These are phyloP conservation scores for Drechslerella coelobrocha DNA, from an alignment of 2,329 filamentous ascomycete species.

Conservation along the genomic window DNA sequence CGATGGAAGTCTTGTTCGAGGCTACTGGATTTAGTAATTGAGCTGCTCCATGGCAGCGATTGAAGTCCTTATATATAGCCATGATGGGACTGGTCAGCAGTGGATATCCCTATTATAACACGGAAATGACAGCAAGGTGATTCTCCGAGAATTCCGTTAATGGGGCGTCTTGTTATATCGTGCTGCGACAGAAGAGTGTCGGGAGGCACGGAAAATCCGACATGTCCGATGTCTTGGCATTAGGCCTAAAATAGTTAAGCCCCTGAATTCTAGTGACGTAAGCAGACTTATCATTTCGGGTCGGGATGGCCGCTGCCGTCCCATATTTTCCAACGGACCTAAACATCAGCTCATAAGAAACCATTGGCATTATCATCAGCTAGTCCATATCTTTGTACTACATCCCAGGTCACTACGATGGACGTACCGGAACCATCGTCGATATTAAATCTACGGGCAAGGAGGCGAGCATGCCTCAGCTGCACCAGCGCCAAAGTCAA, in stretches of 20 bases:
- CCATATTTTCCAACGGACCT: constrained; percentile 13
- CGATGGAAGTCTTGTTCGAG: constrained; percentile 17
- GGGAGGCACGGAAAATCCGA: constrained; percentile 6
- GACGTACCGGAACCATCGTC: constrained; percentile 15
- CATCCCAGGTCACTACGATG: constrained; percentile 13
- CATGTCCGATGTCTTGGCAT: constrained; percentile 14
- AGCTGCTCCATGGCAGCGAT: constrained; percentile 15
- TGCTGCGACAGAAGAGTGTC: constrained; percentile 3
- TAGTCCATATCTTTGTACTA: constrained; percentile 13
- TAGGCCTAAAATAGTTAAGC: constrained; percentile 17
- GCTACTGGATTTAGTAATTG: constrained; percentile 9
- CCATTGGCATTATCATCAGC: too few species aligned
- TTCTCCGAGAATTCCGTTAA: constrained; percentile 9
- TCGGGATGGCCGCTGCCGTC: constrained; percentile 17
- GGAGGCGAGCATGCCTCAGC: constrained; percentile 17
- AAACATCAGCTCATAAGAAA: constrained; percentile 14
- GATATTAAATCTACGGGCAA: constrained; percentile 13
- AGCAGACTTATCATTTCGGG: constrained; percentile 12
- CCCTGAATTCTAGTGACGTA: constrained; percentile 10
- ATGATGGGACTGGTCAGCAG: constrained; percentile 9
- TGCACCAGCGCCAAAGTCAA: constrained; percentile 14
- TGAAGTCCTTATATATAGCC: constrained; percentile 19
- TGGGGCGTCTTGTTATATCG: constrained; percentile 3
- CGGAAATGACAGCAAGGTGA: constrained; percentile 4
- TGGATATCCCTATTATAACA: constrained; percentile 3